These are phyloP conservation scores for Dothistroma septosporum DNA, from an alignment of 2,329 filamentous ascomycete genomes.

Conservation along the genomic window DNA sequence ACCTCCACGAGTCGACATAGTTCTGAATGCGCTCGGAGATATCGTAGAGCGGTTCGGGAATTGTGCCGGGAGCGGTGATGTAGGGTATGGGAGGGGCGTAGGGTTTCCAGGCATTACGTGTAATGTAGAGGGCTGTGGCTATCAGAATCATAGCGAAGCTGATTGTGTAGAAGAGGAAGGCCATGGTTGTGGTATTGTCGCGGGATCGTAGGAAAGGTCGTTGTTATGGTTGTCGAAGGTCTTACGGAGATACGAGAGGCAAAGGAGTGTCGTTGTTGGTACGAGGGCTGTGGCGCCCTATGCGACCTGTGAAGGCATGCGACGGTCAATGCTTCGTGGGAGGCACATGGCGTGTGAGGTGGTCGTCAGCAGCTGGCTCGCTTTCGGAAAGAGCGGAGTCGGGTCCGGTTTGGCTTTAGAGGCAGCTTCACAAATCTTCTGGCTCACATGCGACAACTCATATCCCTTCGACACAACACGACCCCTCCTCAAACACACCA, in stretches of 20 bases:
- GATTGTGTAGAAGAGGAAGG: conserved; percentile 74
- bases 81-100: conserved; percentile 58
- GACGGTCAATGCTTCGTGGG: not conserved
- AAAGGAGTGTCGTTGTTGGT: not conserved
- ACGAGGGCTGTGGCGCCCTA: conserved; percentile 3
- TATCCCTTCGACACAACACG: not conserved
- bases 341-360: not conserved
- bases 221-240: not conserved
- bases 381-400: conserved; percentile 3
- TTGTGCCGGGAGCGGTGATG: conserved; percentile 43
- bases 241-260: not conserved
- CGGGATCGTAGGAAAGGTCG: not conserved
- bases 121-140: conserved; percentile 75
- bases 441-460: conserved; percentile 2
- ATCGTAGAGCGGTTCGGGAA: conserved; percentile 54
- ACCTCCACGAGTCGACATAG: conserved; percentile 51
- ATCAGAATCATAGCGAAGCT: conserved; percentile 66
- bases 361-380: not conserved
- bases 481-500: not conserved
- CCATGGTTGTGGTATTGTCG: conserved; percentile 52
- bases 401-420: not conserved
- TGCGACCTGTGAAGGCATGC: conserved; percentile 5
- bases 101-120: conserved; percentile 71
- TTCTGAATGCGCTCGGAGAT: conserved; percentile 40
- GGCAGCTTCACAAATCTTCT: conserved; percentile 1